Percentiles rank a stretch among this genome's conserved stretches.
These are phyloP conservation scores for Syzygium syzygioides DNA, from an alignment of 441 rosid species.

Conservation along the genomic window DNA sequence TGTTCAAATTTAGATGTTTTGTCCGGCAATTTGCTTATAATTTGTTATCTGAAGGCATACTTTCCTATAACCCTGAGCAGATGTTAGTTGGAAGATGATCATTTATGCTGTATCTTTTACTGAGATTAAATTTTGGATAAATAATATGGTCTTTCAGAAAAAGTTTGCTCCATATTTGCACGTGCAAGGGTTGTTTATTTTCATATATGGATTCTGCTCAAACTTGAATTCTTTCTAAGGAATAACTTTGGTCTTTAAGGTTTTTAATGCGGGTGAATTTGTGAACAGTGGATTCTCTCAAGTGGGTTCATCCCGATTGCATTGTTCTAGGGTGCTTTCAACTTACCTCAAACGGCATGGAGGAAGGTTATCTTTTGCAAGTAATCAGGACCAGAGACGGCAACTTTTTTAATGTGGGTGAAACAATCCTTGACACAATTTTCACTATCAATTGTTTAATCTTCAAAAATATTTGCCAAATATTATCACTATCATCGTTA, in stretches of 20 bases:
- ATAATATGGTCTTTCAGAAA: not conserved
- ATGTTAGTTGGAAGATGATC: not conserved
- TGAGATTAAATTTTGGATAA: not conserved
- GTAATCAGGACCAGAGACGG: slow-evolving; percentile 69
- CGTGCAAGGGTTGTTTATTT: not conserved
- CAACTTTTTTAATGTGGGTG: slow-evolving; percentile 69
- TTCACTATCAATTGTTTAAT: not conserved
- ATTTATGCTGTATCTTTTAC: not conserved
- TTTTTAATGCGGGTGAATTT: not conserved
- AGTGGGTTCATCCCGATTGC: slow-evolving; percentile 74
- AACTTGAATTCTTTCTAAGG: not conserved
- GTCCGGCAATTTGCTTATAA: not conserved
- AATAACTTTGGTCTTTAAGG: not conserved
- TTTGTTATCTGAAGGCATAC: not conserved
- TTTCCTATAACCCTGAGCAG: not conserved
- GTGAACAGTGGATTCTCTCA: slow-evolving; percentile 79
- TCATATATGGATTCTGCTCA: not conserved
- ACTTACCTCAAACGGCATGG: slow-evolving; percentile 52
- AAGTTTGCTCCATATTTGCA: not conserved
- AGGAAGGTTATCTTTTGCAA: slow-evolving; percentile 74
- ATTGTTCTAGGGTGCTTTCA: slow-evolving; percentile 73
- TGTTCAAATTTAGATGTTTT: not conserved
- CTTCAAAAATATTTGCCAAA: not conserved
- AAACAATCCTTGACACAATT: not conserved
- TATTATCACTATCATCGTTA: not conserved